Evolutionary conservation across 2,329 filamentous ascomycete genomes (phyloP).

Genomic region (Thielaviopsis musarum): DNA sequence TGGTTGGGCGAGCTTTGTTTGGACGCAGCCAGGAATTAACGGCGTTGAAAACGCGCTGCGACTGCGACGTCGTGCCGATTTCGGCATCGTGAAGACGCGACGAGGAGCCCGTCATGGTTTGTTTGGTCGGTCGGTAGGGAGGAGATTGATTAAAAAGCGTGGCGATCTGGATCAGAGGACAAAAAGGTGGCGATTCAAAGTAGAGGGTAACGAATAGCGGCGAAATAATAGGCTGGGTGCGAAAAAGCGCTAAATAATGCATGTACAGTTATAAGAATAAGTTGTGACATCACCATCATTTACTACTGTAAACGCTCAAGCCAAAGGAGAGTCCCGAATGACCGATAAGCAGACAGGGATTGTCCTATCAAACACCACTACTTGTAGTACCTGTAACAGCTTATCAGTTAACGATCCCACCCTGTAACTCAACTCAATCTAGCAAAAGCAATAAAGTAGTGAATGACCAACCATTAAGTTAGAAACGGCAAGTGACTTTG

Average conservation of each 20-base stretch:
- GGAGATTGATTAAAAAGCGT: too few species aligned
- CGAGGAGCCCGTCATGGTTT: background rate
- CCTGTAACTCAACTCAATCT: background rate
- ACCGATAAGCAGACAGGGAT: too few species aligned
- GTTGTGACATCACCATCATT: background rate
- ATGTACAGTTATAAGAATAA: background rate
- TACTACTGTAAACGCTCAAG: background rate
- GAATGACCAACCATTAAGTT: background rate
- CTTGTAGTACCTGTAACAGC: too few species aligned
- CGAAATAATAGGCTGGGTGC: too few species aligned
- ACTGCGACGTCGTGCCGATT: background rate
- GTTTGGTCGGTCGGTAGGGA: background rate
- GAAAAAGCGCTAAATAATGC: too few species aligned
- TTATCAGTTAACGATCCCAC: background rate
- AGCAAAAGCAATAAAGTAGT: background rate
- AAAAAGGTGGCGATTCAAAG: too few species aligned
- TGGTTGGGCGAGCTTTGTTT: background rate
- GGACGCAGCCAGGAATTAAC: conserved; percentile 1
- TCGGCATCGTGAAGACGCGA: conserved; percentile 4
- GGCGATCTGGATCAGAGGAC: too few species aligned
- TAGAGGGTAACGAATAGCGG: too few species aligned
- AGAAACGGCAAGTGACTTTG: background rate
- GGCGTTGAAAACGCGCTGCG: background rate
- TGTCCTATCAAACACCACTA: too few species aligned
- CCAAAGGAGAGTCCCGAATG: background rate